Base-by-base conservation (phyloP, 441 rosid species). In the Bocquillonia castaneifolia region DNA sequence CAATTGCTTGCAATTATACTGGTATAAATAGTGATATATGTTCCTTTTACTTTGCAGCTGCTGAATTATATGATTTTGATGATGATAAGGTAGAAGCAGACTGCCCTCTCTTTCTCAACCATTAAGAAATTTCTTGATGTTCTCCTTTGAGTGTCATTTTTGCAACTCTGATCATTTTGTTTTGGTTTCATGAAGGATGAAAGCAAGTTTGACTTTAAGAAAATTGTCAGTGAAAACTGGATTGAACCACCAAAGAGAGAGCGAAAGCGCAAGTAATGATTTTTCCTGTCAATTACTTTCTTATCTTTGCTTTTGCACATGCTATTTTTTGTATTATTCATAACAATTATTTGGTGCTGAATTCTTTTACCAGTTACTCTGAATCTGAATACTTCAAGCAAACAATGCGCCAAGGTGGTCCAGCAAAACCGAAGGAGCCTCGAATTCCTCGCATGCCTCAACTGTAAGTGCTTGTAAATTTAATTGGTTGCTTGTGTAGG, bases 391-490 rank as follows among this genome's bases (percentile, higher is more conserved):
- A 95, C 84, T 92, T 90, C 50, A 95, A 90, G 85, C 98, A 95
- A 86, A 92, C 97, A 65, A 73, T 92, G 90, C 92, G 98, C 52
- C 96, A 92, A 88, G 93, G 97, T 67, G 98, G 86, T 76, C 97
- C 93, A 40, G 82, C 96, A 59, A 95, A 95, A 83, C 96, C 99
- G 15, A 90, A 86, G 74, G 99, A 95, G 74, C 99, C 98, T 73
- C 88, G 98, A 69, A 92, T 95, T 78, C 99, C 99, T 59, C 97
- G 99, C 73, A 95, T 92, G 99, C 99, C 98, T 34, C 98, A 88
- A 82, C 68, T 95, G 99, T 95, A 76, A 77, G 92, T 59, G 53
- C 71, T 77, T 63, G 52, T 66, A 31, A 39, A 67, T 65, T 32
- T 45, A 59, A 54, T 69, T 64, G 40, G 36, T 39, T 25, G 6